Conservation (phyloP, 768 basidiomycete genomes). For the Pleurotus platypus region DNA sequence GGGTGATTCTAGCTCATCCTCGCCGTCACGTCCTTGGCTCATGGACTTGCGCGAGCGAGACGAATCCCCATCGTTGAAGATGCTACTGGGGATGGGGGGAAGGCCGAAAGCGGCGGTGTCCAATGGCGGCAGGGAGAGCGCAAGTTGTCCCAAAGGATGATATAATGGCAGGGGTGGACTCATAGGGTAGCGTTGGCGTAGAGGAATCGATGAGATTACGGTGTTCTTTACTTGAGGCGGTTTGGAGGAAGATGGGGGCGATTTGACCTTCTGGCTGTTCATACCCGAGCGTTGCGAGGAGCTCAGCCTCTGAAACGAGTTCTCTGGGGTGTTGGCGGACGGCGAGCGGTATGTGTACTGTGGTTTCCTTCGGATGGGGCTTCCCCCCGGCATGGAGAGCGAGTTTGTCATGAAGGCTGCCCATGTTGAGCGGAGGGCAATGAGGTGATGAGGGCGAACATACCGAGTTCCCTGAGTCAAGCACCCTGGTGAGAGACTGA, state of each 20-base stretch:
- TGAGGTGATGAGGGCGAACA: no score
- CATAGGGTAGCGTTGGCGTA: constrained; percentile 22
- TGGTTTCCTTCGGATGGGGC: constrained; percentile 51
- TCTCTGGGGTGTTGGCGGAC: constrained; percentile 17
- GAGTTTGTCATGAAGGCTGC: neutral
- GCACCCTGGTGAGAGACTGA: no score
- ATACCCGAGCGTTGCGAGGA: neutral
- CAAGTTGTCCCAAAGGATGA: constrained; percentile 61
- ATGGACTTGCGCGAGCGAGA: neutral
- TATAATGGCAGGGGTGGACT: constrained; percentile 56
- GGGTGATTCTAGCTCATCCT: constrained; percentile 10
- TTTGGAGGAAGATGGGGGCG: constrained; percentile 2
- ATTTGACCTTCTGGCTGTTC: neutral
- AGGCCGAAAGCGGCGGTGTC: constrained; percentile 57
- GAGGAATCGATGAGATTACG: neutral
- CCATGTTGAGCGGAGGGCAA: no score
- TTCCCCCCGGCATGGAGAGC: neutral
- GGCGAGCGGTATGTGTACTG: constrained; percentile 57
- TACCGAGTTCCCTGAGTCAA: no score
- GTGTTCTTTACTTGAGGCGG: neutral
- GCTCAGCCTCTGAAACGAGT: constrained; percentile 1
- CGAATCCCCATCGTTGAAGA: constrained; percentile 7
- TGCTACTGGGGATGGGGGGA: constrained; percentile 32
- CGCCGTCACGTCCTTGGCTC: constrained; percentile 15
- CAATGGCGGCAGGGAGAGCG: constrained; percentile 62